Evolutionary conservation across 768 basidiomycete genomes (phyloP).

Genomic region (Coprinellus aureogranulatus): DNA sequence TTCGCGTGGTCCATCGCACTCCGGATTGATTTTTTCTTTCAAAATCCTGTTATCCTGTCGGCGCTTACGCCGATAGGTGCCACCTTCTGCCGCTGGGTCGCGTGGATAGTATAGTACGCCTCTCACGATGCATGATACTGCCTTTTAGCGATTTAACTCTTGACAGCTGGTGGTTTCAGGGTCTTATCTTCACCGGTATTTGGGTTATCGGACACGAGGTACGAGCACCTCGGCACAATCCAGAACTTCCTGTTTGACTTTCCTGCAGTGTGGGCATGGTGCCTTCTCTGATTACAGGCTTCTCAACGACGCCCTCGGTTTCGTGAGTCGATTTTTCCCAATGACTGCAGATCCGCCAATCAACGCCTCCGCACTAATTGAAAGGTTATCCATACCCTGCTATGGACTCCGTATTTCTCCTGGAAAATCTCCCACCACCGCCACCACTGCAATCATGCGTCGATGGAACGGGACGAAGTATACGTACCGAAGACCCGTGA

Average conservation of each 20-base stretch:
- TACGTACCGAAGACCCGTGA: constrained; percentile 61
- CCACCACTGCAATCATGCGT: constrained; percentile 51
- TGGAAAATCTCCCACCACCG: constrained; percentile 57
- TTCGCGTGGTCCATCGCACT: constrained; percentile 42
- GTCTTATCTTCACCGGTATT: constrained; percentile 55
- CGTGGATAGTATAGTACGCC: constrained; percentile 49
- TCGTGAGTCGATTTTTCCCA: constrained; percentile 34
- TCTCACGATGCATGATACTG: neutral
- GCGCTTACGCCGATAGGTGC: constrained; percentile 33
- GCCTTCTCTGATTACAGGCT: constrained; percentile 50
- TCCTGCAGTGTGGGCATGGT: constrained; percentile 51
- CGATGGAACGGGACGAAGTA: constrained; percentile 54
- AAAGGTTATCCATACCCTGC: constrained; percentile 43
- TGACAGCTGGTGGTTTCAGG: constrained; percentile 60
- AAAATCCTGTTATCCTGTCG: constrained; percentile 16
- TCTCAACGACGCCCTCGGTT: constrained; percentile 51
- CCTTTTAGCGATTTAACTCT: neutral
- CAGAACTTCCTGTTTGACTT: neutral
- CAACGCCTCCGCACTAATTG: constrained; percentile 3
- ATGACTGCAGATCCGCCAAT: constrained; percentile 10
- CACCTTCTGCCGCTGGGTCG: constrained; percentile 38
- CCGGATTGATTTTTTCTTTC: constrained; percentile 43
- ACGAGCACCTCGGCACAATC: neutral
- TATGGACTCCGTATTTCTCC: constrained; percentile 54
- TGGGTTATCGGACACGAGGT: constrained; percentile 64